A percentile compares a stretch with the other conserved stretches of the same genome.
phyloP scores from a whole-genome alignment of 2,329 filamentous ascomycete genomes.

The Aspergillus puulaauensis region DNA sequence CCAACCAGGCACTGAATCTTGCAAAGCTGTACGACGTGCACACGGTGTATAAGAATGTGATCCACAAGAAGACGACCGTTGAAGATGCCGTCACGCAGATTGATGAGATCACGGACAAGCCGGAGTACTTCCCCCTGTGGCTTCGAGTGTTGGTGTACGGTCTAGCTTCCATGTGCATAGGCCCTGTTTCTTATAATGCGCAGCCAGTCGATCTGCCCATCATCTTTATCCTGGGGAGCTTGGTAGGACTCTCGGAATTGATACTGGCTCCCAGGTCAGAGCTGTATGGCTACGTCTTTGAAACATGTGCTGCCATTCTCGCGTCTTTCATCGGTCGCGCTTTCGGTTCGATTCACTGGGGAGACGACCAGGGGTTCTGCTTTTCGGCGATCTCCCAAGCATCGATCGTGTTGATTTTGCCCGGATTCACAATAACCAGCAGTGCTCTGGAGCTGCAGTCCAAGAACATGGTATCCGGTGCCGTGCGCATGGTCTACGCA shows the following conservation, averaged over 20 bases:
- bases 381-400: slow-evolving; percentile 71
- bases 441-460: slow-evolving; percentile 67
- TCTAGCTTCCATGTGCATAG: slow-evolving; percentile 70
- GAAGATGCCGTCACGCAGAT: slow-evolving; percentile 41
- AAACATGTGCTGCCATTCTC: slow-evolving; percentile 61
- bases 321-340: slow-evolving; percentile 67
- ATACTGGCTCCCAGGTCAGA: slow-evolving; percentile 72
- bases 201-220: slow-evolving; percentile 75
- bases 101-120: slow-evolving; percentile 41
- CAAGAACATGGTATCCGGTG: slow-evolving; percentile 67
- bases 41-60: slow-evolving; percentile 45
- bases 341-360: slow-evolving; percentile 61
- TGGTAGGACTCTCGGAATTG: slow-evolving; percentile 72
- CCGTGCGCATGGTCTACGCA: slow-evolving; percentile 72
- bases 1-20: slow-evolving; percentile 41
- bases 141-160: slow-evolving; percentile 67
- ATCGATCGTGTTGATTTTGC: slow-evolving; percentile 73
- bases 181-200: slow-evolving; percentile 74
- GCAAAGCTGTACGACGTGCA: slow-evolving; percentile 43
- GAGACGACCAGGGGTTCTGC: slow-evolving; percentile 55
- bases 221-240: slow-evolving; percentile 69
- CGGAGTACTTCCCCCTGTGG: slow-evolving; percentile 53
- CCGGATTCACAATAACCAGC: slow-evolving; percentile 64
- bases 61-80: slow-evolving; percentile 39
- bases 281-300: slow-evolving; percentile 62